Percentiles rank a stretch among this genome's conserved stretches.
Evolutionary conservation across 2,329 filamentous ascomycete genomes (phyloP).

Genomic region (Leptodontidium sp.): DNA sequence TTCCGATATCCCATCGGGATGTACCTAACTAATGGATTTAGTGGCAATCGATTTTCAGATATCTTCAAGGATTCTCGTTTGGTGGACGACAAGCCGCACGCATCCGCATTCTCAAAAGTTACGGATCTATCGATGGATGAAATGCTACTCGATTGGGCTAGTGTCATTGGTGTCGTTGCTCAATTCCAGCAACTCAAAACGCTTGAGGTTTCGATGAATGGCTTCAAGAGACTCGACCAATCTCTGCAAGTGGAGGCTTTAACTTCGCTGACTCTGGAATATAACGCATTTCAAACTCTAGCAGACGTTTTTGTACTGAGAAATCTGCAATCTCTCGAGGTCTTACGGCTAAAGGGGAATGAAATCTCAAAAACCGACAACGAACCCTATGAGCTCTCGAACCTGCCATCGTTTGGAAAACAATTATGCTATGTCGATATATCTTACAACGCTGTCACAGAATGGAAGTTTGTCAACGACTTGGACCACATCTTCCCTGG

Average conservation of each 20-base stretch:
- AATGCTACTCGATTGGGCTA: constrained; percentile 71
- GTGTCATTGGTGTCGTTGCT: constrained; percentile 62
- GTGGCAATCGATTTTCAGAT: constrained; percentile 77
- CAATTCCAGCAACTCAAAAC: constrained; percentile 61
- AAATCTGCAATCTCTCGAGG: constrained; percentile 60
- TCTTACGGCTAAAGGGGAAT: constrained; percentile 80
- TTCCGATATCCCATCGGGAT: background rate
- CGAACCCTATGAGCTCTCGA: constrained; percentile 3
- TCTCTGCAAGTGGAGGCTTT: constrained; percentile 50
- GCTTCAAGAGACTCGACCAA: constrained; percentile 60
- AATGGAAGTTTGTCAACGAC: constrained; percentile 78
- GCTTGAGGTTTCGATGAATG: constrained; percentile 65
- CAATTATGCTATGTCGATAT: constrained; percentile 68
- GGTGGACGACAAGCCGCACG: background rate
- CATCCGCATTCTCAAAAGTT: constrained; percentile 48
- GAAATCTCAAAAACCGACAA: constrained; percentile 67
- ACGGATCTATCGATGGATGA: constrained; percentile 71
- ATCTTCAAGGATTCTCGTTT: constrained; percentile 35
- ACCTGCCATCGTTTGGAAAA: constrained; percentile 34
- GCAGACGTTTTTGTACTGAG: constrained; percentile 64
- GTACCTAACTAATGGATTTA: constrained; percentile 47
- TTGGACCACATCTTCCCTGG: constrained; percentile 75
- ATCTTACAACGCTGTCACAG: constrained; percentile 73
- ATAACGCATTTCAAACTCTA: constrained; percentile 71
- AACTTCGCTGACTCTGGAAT: constrained; percentile 73